Evolutionary conservation across 352 stramenopile species (phyloP), one percentile per base, ranked within the genome.

Genomic region (Phytopythium montanum): DNA sequence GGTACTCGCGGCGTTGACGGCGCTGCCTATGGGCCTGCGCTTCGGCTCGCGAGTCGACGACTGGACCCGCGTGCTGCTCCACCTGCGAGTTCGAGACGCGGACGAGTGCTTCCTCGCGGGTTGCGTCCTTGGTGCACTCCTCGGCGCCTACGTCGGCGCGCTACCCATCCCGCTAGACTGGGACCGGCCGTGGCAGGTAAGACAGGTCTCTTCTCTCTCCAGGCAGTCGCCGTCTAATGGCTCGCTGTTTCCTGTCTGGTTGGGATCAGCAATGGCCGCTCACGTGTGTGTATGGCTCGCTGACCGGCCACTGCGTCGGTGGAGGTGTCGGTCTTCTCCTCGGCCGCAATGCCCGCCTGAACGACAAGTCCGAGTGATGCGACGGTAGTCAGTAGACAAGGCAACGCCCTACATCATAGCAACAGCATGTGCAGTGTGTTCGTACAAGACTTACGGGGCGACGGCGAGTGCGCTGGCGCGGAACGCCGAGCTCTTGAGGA

Each of bases 111-210:
- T 79, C 34, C 48, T 90, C 25, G 67, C 81, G 23, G 78, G 69
- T 44, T 79, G 83, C 14, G 70, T 65, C 5, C 73, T 92, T 33
- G 83, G 83, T 29, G 72, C 79, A 14, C 71, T 75, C 18, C 45
- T 94, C 5, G 87, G 87, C 44, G 72, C 76, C 0, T 95, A 93
- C 54, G 19, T 91, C 25, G 87, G 87, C 25, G 84, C 85, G 25
- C 54, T 95, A 12, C 81, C 86, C 42, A 91, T 95, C 64, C 87
- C 87, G 2, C 60, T 95, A 8, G 87, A 95, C 54, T 95, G 87
- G 87, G 87, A 95, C 72, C 85, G 85, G 31, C 87, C 87, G 33
- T 95, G 85, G 87, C 87, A 95, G 79, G 81, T 90, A 70, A 48
- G 64, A n/a, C 1, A 25, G 13, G 19, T 6, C 5, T 46, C 36